Evolutionary conservation across 2,329 filamentous ascomycete species (phyloP), one percentile per base, ranked within the genome.

Genomic region (Penicillium sp.): DNA sequence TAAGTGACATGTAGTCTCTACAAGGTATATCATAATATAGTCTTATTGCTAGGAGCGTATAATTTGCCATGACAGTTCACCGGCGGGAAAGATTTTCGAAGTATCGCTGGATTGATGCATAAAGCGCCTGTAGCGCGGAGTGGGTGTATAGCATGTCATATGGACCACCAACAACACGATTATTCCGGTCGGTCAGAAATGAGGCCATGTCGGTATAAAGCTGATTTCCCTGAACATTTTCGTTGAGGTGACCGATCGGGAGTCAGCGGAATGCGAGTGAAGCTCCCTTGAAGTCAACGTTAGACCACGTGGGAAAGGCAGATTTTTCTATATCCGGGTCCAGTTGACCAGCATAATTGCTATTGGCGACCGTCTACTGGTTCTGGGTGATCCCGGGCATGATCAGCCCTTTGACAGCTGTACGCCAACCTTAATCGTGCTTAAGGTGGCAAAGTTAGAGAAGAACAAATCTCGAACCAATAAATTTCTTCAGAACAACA

Each of bases 151-250:
- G 23, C 5, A 24, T 24, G 23, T 2, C 6, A 6, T 9, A 8
- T 7, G 4, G 4, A 24, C 8, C 23, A 24, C 23, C 23, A 9
- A 20, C 8, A 24, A 9, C 23, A 8, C 4, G 8, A 24, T 24
- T n/a, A n/a, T n/a, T n/a, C n/a, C n/a, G n/a, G n/a, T n/a, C n/a
- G n/a, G n/a, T n/a, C n/a, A n/a, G n/a, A n/a, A n/a, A n/a, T n/a
- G n/a, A n/a, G n/a, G n/a, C n/a, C n/a, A n/a, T n/a, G 28, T 40
- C 23, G 41, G 49, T 14, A 22, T 27, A 28, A 3, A 16, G 18
- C 8, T 9, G 11, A n/a, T 4, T 2, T 46, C 42, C 50, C 50
- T 50, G 44, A 22, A 29, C n/a, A 47, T 53, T 51, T 31, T 51
- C 50, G 41, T 46, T 29, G 4, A 46, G 38, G 40, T 51, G 50